Base-by-base conservation (phyloP, 805 yeast species). In the Priceomyces fermenticarens region DNA sequence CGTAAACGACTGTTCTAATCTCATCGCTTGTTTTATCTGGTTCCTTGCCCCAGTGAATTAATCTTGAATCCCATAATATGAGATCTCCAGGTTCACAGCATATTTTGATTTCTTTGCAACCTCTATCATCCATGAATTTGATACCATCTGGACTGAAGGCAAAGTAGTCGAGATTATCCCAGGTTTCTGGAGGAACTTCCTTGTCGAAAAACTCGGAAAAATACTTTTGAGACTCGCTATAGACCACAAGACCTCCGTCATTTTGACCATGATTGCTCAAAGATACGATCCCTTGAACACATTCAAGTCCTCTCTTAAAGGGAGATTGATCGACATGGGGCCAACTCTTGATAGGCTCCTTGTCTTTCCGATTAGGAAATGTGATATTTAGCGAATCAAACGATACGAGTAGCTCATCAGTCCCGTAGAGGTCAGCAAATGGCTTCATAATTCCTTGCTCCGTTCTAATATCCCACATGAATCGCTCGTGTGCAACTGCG, bases 271-370 rank as follows among this genome's bases (percentile, higher is more conserved):
- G 38, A 9, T 50, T 43, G 11, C 58, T 54, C 27, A 59, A 40
- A 29, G 51, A 52, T n/a, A 60, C 57, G 40, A 63, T 58, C 32
- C 68, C 67, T 45, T 63, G 67, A 14, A 55, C 52, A 51, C 68
- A 62, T 10, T 51, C 47, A 12, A 62, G 39, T 3, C 63, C 62
- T 3, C 42, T 32, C 35, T 60, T 58, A 42, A 41, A 55, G 4
- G 66, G 66, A 13, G 60, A 52, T 41, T 61, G 66, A 40, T 63
- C 66, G 16, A 63, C 54, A 51, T 63, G 68, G 13, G 57, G 63
- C 68, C 68, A 63, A 10, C 52, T 42, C 3, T 15, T 42, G 10
- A 39, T 13, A 6, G 33, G 33, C 10, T 41, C 41, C 30, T 43
- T 44, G 36, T 52, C 49, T 17, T 40, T 38, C 36, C 45, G 54